These are phyloP conservation scores for Hawksworthiomyces lignivorus DNA, from an alignment of 2,329 filamentous ascomycete genomes.

Conservation along the genomic window DNA sequence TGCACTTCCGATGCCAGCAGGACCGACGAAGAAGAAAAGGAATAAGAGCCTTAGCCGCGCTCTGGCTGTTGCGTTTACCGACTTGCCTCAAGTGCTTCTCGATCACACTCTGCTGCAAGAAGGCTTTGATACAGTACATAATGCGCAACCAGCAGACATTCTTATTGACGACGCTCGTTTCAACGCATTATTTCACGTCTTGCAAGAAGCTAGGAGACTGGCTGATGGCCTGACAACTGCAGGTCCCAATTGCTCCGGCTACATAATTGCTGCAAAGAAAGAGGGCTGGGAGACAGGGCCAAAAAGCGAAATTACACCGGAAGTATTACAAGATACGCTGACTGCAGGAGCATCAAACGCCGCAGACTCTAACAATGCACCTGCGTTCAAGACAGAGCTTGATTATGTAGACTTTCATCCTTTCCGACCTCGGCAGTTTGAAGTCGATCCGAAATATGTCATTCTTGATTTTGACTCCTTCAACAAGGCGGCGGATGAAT, in stretches of 20 bases:
- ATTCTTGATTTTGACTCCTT: conserved; percentile 76
- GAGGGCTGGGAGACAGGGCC: conserved; percentile 7
- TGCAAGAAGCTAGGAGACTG: conserved; percentile 63
- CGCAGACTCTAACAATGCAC: conserved; percentile 1
- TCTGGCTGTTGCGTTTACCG: conserved; percentile 75
- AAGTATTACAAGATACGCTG: too few species aligned
- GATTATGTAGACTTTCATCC: conserved; percentile 95
- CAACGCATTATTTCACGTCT: conserved; percentile 56
- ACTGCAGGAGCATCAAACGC: too few species aligned
- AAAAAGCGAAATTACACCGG: too few species aligned
- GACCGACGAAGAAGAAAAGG: conserved; percentile 59
- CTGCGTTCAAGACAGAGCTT: conserved; percentile 26
- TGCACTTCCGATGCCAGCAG: background rate
- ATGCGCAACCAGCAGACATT: conserved; percentile 55
- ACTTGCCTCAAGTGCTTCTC: conserved; percentile 79
- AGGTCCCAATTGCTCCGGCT: conserved; percentile 61
- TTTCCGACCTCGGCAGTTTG: conserved; percentile 75
- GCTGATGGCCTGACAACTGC: conserved; percentile 59
- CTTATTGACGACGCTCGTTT: conserved; percentile 58
- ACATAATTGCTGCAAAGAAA: conserved; percentile 72
- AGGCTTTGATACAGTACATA: conserved; percentile 50
- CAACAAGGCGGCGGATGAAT: conserved; percentile 91
- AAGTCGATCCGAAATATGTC: conserved; percentile 54
- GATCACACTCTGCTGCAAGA: conserved; percentile 69
- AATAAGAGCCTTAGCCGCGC: conserved; percentile 75